Evolutionary conservation across 2,329 filamentous ascomycete species (phyloP).

Genomic region (Myrmaecium sp.): DNA sequence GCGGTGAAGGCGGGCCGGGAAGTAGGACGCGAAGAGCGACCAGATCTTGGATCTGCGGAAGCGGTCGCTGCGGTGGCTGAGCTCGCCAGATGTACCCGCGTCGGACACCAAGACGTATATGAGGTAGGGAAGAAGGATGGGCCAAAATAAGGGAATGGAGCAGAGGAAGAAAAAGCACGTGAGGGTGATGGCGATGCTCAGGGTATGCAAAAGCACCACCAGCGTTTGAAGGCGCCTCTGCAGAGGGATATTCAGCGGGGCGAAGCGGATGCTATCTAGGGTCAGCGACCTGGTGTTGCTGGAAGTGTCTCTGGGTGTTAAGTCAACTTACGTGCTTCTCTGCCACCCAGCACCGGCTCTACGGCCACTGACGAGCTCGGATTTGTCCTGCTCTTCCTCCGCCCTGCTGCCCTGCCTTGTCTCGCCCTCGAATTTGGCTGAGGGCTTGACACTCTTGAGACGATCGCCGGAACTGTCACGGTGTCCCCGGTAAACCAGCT

Average conservation of each 20-base stretch:
- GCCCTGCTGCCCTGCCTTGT: constrained; percentile 14
- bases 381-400: constrained; percentile 11
- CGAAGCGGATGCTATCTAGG: constrained; percentile 54
- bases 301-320: constrained; percentile 1
- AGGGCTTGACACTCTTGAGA: constrained; percentile 27
- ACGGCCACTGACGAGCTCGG: constrained; percentile 33
- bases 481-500: constrained; percentile 27
- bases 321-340: constrained; percentile 24
- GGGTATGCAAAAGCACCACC: constrained; percentile 32
- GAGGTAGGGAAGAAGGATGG: constrained; percentile 58
- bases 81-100: constrained; percentile 56
- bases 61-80: constrained; percentile 58
- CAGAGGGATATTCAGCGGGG: constrained; percentile 55
- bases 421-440: constrained; percentile 20
- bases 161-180: constrained; percentile 81
- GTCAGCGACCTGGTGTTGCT: constrained; percentile 3
- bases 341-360: constrained; percentile 38
- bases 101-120: constrained; percentile 70
- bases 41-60: constrained; percentile 60
- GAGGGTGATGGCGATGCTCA: constrained; percentile 34
- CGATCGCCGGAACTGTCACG: constrained; percentile 26
- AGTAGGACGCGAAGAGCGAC: constrained; percentile 84
- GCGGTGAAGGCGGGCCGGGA: constrained; percentile 75
- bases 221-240: constrained; percentile 33
- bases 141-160: constrained; percentile 85